phyloP scores from a whole-genome alignment of 768 basidiomycete genomes.

The Ramaria sp. region DNA sequence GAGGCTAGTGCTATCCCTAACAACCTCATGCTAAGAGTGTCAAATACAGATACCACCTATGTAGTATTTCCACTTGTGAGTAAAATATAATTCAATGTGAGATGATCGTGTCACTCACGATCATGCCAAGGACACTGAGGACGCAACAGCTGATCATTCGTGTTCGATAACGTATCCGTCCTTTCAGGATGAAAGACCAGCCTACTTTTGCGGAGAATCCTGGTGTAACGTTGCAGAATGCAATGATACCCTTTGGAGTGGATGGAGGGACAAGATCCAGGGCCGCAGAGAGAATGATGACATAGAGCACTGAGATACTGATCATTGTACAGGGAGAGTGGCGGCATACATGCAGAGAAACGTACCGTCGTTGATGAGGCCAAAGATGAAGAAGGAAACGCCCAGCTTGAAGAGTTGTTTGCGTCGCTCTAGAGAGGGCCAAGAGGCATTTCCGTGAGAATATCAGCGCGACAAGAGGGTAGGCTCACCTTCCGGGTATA shows the following conservation, averaged over 20 bases:
- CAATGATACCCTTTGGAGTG: constrained; percentile 90
- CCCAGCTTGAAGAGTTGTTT: constrained; percentile 27
- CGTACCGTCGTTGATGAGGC: constrained; percentile 83
- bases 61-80: too few species aligned
- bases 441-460: too few species aligned
- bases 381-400: constrained; percentile 83
- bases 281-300: constrained; percentile 93
- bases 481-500: background rate
- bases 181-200: constrained; percentile 88
- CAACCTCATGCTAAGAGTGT: constrained; percentile 54
- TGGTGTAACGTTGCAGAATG: constrained; percentile 94
- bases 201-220: constrained; percentile 75
- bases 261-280: constrained; percentile 86
- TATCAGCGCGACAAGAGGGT: too few species aligned
- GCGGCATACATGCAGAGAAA: background rate
- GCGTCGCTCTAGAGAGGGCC: background rate
- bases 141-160: constrained; percentile 67
- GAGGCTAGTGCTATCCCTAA: constrained; percentile 76
- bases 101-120: constrained; percentile 46
- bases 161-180: constrained; percentile 69
- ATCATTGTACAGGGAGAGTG: background rate
- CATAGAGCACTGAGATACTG: constrained; percentile 63
- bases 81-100: background rate
- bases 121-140: constrained; percentile 75
- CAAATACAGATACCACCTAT: constrained; percentile 73